Conservation (phyloP, 1,284 basidiomycete species). For the Mycosarcoma maydis region DNA sequence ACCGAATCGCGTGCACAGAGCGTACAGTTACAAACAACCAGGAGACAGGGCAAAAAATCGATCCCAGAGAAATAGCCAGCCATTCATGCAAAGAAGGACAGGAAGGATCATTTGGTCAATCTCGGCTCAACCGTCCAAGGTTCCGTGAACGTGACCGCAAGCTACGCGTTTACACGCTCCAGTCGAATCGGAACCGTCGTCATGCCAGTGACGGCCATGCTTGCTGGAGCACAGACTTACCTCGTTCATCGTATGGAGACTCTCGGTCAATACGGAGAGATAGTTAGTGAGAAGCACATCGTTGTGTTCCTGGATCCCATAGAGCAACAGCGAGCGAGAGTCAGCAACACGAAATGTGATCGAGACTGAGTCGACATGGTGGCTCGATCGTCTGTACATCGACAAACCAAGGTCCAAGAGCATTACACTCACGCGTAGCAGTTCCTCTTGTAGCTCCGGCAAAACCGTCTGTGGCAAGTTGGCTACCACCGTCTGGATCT, state of each 20-base stretch:
- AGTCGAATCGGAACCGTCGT: neutral
- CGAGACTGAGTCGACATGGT: neutral
- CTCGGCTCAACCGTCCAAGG: neutral
- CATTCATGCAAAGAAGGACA: neutral
- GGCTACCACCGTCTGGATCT: conserved; percentile 83
- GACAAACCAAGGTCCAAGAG: no score
- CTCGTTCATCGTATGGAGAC: conserved; percentile 85
- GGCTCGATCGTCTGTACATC: neutral
- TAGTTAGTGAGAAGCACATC: conserved; percentile 92
- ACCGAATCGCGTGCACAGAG: neutral
- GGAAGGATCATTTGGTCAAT: conserved; percentile 5
- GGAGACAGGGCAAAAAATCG: no score
- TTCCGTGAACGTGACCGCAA: conserved; percentile 1
- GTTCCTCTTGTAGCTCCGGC: conserved; percentile 50
- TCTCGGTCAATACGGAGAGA: conserved; percentile 86
- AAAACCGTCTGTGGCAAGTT: conserved; percentile 68
- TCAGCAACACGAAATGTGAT: no score
- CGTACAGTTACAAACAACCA: no score
- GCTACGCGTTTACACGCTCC: neutral
- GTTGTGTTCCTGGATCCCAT: conserved; percentile 87
- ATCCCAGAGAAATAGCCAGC: no score
- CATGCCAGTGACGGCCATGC: neutral
- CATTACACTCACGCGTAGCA: conserved; percentile 33
- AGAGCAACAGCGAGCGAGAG: no score
- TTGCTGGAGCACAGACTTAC: conserved; percentile 71